Base-by-base conservation (phyloP, 1,284 basidiomycete genomes). In the Malassezia slooffiae region DNA sequence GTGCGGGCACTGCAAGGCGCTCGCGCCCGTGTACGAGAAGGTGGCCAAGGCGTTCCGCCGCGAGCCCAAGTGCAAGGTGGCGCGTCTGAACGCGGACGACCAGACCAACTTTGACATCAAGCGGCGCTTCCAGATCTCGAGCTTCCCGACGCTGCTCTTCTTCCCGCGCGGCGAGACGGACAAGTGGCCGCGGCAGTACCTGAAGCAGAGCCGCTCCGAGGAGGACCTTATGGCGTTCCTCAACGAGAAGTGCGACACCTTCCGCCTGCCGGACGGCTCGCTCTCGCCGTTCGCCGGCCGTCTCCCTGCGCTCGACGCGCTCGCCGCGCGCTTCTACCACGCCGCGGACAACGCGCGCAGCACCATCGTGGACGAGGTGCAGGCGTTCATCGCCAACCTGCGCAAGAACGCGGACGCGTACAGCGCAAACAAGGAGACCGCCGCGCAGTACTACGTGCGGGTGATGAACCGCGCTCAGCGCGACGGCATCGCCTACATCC, bases 41-140 rank as follows among this genome's bases (percentile, higher is more conserved):
- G 83, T 90, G 43, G 87, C 88, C 31, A 72, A 74, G 46, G 79
- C 78, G 39, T 95, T 91, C 75, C 76, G 79, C 52, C 63, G 77
- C 34, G 90, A 96, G 70, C 74, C 75, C 83, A 54, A 85, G 79
- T 87, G 85, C 64, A 72, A 91, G 44, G 78, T 96, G 42, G 89
- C 87, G 21, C 86, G 91, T 70, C 74, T 95, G 56, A 81, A 97
- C 71, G 88, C 83, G 21, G 88, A 96, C 67, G 82, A 83, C 39
- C 76, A 79, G 50, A 75, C 75, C 60, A 91, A 93, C 76, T 77
- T 78, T 58, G 78, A 76, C 20, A 72, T 95, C 45, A 81, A 82
- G n/a, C 59, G 71, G 36, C 78, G 79, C 60, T 89, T 87, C 67
- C 82, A 75, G 11, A 76, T 93, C 49, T 32, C 59, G 8, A 62